These are phyloP conservation scores for Emmonsia crescens DNA, from an alignment of 2,329 filamentous ascomycete genomes.

Conservation along the genomic window DNA sequence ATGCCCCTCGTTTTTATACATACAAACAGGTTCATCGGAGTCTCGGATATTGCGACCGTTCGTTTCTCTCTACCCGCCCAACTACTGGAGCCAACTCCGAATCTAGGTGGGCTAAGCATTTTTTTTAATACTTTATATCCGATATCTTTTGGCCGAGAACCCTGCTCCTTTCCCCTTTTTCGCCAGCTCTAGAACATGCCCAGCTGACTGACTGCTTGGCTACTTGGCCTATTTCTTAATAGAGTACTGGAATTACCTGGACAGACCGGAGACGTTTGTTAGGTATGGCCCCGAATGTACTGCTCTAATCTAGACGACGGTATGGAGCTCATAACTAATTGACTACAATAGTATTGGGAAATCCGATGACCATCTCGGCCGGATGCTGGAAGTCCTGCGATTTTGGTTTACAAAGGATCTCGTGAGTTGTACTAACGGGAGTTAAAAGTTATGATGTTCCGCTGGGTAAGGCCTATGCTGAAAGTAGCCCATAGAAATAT, in stretches of 20 bases:
- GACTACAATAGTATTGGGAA: slow-evolving; percentile 56
- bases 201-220: slow-evolving; percentile 1
- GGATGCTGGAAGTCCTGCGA: slow-evolving; percentile 85
- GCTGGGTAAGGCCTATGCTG: slow-evolving; percentile 12
- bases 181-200: background rate
- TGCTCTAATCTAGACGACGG: background rate
- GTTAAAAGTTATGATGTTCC: slow-evolving; percentile 2
- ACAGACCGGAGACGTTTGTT: slow-evolving; percentile 82
- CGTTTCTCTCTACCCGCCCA: slow-evolving; percentile 94
- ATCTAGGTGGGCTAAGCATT: slow-evolving; percentile 49
- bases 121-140: background rate
- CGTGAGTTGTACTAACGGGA: slow-evolving; percentile 29
- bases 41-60: slow-evolving; percentile 87
- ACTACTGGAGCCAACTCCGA: slow-evolving; percentile 88
- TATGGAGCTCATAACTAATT: slow-evolving; percentile 6
- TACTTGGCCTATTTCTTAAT: slow-evolving; percentile 4
- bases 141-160: background rate
- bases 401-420: slow-evolving; percentile 99
- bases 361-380: slow-evolving; percentile 79
- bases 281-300: slow-evolving; percentile 34
- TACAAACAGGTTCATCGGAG: slow-evolving; percentile 71
- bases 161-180: background rate
- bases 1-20: slow-evolving; percentile 7
- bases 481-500: slow-evolving; percentile 57
- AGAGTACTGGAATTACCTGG: slow-evolving; percentile 99